Conservation (phyloP, 2,329 filamentous ascomycete genomes). For the Neurospora sp. region DNA sequence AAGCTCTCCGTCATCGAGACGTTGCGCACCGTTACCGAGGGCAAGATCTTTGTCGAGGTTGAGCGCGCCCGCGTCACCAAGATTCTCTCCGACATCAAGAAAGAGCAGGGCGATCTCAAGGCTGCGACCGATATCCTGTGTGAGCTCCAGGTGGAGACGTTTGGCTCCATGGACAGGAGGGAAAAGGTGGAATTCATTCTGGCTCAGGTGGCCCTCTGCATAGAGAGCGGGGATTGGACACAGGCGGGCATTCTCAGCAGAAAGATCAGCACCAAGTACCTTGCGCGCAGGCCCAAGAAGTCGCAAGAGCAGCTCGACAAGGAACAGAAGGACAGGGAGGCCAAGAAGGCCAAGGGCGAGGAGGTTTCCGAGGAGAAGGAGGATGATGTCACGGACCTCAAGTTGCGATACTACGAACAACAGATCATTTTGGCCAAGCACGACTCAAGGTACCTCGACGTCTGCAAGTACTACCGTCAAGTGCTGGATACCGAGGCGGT, state of each 20-base stretch:
- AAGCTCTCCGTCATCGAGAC: slow-evolving; percentile 95
- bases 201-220: slow-evolving; percentile 88
- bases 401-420: slow-evolving; percentile 93
- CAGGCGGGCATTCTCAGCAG: slow-evolving; percentile 88
- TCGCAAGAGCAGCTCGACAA: slow-evolving; percentile 81
- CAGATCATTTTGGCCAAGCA: slow-evolving; percentile 94
- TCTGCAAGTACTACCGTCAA: slow-evolving; percentile 96
- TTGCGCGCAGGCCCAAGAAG: slow-evolving; percentile 85
- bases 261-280: slow-evolving; percentile 94
- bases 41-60: slow-evolving; percentile 99
- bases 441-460: slow-evolving; percentile 93
- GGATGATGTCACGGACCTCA: slow-evolving; percentile 92
- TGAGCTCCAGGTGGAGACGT: slow-evolving; percentile 97
- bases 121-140: slow-evolving; percentile 88
- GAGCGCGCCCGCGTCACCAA: slow-evolving; percentile 92
- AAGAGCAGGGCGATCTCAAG: slow-evolving; percentile 83
- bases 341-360: slow-evolving; percentile 69
- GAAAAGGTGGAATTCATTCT: slow-evolving; percentile 99
- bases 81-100: slow-evolving; percentile 96
- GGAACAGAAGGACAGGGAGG: slow-evolving; percentile 79
- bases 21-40: slow-evolving; percentile 89
- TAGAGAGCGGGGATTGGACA: slow-evolving; percentile 91
- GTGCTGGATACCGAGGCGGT: slow-evolving; percentile 94
- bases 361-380: slow-evolving; percentile 69
- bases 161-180: slow-evolving; percentile 91